These are phyloP conservation scores for Picochlorum sp. DNA, from an alignment of 139 green algal species.

Conservation along the genomic window DNA sequence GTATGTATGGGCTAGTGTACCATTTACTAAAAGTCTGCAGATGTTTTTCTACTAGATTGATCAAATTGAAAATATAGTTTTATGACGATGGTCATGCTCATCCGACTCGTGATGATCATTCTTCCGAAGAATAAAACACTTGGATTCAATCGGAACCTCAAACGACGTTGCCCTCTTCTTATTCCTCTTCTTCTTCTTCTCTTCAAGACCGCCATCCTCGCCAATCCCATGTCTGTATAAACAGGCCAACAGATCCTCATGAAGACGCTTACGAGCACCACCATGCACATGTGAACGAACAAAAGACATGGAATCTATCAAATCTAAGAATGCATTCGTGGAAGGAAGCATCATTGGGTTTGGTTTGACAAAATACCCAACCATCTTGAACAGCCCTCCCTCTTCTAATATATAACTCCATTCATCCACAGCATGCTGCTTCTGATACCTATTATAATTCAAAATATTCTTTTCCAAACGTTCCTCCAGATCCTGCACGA, in stretches of 20 bases:
- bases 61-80: too few species aligned
- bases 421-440: constrained; percentile 18
- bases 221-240: too few species aligned
- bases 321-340: constrained; percentile 16
- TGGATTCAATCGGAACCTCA: too few species aligned
- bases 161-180: background rate
- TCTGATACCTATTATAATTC: constrained; percentile 18
- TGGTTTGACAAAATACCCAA: constrained; percentile 20
- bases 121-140: too few species aligned
- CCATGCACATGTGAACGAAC: constrained; percentile 14
- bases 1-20: too few species aligned
- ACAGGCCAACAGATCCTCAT: constrained; percentile 16
- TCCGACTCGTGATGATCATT: too few species aligned
- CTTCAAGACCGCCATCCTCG: too few species aligned
- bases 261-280: constrained; percentile 18
- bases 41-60: too few species aligned
- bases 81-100: too few species aligned
- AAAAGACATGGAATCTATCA: constrained; percentile 26
- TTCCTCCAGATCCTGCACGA: constrained; percentile 17
- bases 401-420: constrained; percentile 21
- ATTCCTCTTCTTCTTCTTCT: background rate
- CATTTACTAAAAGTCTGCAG: too few species aligned
- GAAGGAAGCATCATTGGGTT: constrained; percentile 22
- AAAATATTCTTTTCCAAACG: constrained; percentile 19
- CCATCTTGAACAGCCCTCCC: constrained; percentile 12